Conservation (phyloP, 1,284 basidiomycete species). For the Heliocybe sulcata region DNA sequence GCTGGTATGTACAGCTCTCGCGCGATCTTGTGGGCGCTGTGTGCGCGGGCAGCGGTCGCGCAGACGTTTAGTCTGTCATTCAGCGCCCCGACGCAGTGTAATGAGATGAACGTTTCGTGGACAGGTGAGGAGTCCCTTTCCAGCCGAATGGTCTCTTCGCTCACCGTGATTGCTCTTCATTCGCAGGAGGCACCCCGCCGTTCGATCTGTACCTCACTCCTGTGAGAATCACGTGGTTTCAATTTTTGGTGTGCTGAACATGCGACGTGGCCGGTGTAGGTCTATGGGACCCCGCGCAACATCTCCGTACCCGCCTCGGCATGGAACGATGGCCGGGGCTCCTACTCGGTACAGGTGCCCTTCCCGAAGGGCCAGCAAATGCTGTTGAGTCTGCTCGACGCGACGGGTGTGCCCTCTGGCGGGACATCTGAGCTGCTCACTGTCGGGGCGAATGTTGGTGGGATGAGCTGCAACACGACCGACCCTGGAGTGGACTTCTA, state of each 20-base stretch:
- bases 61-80: slow-evolving; percentile 2
- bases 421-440: slow-evolving; percentile 47
- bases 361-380: slow-evolving; percentile 33
- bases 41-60: neutral
- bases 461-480: slow-evolving; percentile 46
- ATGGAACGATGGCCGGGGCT: slow-evolving; percentile 46
- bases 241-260: slow-evolving; percentile 3
- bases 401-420: slow-evolving; percentile 61
- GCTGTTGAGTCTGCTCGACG: slow-evolving; percentile 64
- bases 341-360: slow-evolving; percentile 39
- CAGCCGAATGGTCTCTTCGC: neutral
- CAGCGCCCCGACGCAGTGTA: neutral
- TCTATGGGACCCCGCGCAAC: slow-evolving; percentile 45
- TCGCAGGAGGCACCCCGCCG: slow-evolving; percentile 54
- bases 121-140: neutral
- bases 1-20: neutral
- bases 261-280: slow-evolving; percentile 21
- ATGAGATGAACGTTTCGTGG: slow-evolving; percentile 1
- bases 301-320: slow-evolving; percentile 46
- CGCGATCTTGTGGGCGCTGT: neutral
- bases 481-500: slow-evolving; percentile 36
- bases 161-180: neutral
- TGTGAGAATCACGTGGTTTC: slow-evolving; percentile 29
- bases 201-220: slow-evolving; percentile 52
- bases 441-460: slow-evolving; percentile 36